Evolutionary conservation across 768 basidiomycete species (phyloP).

Genomic region (Botryobasidium botryosum): DNA sequence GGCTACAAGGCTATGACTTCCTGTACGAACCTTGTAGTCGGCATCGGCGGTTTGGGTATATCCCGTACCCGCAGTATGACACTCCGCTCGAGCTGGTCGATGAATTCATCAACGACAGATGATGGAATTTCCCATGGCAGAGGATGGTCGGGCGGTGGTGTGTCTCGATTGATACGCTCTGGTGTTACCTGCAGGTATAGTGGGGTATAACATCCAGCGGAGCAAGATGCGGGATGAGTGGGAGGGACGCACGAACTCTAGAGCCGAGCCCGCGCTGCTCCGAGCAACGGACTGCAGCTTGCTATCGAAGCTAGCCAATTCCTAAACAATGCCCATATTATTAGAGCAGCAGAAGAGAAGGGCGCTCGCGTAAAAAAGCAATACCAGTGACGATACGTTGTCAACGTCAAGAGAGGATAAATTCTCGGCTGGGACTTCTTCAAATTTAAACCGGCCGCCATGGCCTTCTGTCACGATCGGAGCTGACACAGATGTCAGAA

Average conservation of each 20-base stretch:
- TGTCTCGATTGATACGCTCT: slow-evolving; percentile 27
- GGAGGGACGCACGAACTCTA: background rate
- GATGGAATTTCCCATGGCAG: background rate
- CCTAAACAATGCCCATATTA: background rate
- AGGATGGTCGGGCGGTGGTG: slow-evolving; percentile 26
- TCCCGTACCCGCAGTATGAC: slow-evolving; percentile 50
- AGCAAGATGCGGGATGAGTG: slow-evolving; percentile 1
- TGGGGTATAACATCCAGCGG: slow-evolving; percentile 2
- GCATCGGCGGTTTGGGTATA: too few relatives aligned
- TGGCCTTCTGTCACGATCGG: slow-evolving; percentile 17
- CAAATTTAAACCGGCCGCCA: background rate
- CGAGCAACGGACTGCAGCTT: background rate
- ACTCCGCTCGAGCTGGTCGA: slow-evolving; percentile 35
- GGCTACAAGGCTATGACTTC: background rate
- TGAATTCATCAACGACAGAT: slow-evolving; percentile 13
- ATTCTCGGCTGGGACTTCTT: background rate
- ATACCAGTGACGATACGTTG: background rate
- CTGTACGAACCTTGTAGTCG: slow-evolving; percentile 5
- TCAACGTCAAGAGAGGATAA: slow-evolving; percentile 3
- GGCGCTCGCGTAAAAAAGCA: too few relatives aligned
- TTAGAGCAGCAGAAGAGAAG: too few relatives aligned
- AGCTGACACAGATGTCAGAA: slow-evolving; percentile 8
- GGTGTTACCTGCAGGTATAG: slow-evolving; percentile 26
- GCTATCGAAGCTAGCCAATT: background rate
- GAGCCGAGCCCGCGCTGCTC: background rate